These are phyloP conservation scores for Gremmenia infestans DNA, from an alignment of 2,329 filamentous ascomycete genomes.

Conservation along the genomic window DNA sequence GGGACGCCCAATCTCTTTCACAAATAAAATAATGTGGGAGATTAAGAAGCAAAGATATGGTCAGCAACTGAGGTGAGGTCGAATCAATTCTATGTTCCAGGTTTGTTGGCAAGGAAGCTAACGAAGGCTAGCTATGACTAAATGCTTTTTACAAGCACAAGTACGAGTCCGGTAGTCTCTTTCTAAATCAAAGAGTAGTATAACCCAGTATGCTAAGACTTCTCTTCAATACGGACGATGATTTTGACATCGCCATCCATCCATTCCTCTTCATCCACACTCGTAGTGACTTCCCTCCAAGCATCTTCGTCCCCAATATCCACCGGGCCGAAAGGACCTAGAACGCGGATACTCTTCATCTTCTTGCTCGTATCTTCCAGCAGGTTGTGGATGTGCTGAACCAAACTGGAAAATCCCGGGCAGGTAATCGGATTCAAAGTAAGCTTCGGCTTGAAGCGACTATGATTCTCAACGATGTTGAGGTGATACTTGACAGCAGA, in stretches of 20 bases:
- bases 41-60: background rate
- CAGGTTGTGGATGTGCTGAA: conserved; percentile 20
- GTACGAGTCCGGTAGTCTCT: background rate
- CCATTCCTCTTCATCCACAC: conserved; percentile 24
- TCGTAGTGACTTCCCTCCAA: conserved; percentile 19
- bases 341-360: conserved; percentile 19
- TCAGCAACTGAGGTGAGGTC: too few species aligned
- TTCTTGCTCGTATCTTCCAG: conserved; percentile 14
- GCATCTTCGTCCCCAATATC: conserved; percentile 21
- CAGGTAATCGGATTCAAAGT: conserved; percentile 17
- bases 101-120: background rate
- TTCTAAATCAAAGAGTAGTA: background rate
- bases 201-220: background rate
- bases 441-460: conserved; percentile 18
- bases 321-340: conserved; percentile 20
- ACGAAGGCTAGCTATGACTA: background rate
- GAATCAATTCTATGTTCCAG: background rate
- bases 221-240: conserved; percentile 19
- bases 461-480: conserved; percentile 23
- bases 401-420: conserved; percentile 23
- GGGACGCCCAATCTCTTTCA: background rate
- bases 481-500: conserved; percentile 18
- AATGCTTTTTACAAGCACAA: background rate
- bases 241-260: conserved; percentile 29
- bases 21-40: background rate